Conservation (phyloP, 148 eudicot genomes). For the Chenopodium berlandieri region DNA sequence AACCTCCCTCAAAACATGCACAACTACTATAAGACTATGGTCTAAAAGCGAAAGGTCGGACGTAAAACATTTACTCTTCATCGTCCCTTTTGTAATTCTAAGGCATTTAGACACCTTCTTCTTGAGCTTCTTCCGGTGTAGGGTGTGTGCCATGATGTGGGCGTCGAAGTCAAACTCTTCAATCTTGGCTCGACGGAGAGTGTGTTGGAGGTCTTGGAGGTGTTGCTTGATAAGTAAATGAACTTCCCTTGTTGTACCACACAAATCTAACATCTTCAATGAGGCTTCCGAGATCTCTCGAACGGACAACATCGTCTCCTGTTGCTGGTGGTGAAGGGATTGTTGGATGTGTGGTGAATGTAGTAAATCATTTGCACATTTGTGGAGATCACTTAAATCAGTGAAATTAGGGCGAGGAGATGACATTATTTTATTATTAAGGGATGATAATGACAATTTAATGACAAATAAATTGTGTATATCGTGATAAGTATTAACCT, state of each 20-base stretch:
- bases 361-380: slow-evolving; percentile 56
- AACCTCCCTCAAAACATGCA: slow-evolving; percentile 60
- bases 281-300: slow-evolving; percentile 53
- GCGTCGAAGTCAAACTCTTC: slow-evolving; percentile 20
- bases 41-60: slow-evolving; percentile 33
- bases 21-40: slow-evolving; percentile 48
- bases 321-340: slow-evolving; percentile 37
- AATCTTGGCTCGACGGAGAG: slow-evolving; percentile 37
- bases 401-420: slow-evolving; percentile 32
- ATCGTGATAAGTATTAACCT: too few species aligned
- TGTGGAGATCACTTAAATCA: slow-evolving; percentile 57
- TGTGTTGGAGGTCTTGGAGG: slow-evolving; percentile 48
- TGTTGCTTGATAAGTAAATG: slow-evolving; percentile 48
- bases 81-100: slow-evolving; percentile 43
- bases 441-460: neutral
- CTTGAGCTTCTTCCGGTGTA: slow-evolving; percentile 50
- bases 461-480: neutral
- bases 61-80: slow-evolving; percentile 24
- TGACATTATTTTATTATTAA: slow-evolving; percentile 2
- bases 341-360: slow-evolving; percentile 42
- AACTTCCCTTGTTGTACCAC: slow-evolving; percentile 50
- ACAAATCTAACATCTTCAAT: slow-evolving; percentile 47
- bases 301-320: slow-evolving; percentile 32
- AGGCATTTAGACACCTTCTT: slow-evolving; percentile 48
- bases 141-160: slow-evolving; percentile 30